Evolutionary conservation across 495 filamentous ascomycete genomes (phyloP), one percentile per base, ranked within the genome.

Genomic region (Neohortaea acidophila): DNA sequence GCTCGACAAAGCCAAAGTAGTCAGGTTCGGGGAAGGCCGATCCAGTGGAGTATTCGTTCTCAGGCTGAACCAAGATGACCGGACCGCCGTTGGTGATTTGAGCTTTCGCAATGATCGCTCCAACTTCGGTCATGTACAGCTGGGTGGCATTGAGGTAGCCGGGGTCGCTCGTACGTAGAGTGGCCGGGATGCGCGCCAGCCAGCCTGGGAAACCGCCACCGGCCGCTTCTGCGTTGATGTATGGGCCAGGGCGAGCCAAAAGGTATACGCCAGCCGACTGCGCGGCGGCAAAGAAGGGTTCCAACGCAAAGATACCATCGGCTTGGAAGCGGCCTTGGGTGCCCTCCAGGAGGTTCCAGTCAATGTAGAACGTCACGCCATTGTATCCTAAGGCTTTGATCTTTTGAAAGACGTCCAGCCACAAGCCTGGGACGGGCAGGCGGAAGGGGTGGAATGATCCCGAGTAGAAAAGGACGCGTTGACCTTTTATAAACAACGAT

Each of bases 321-420:
- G 73, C 78, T 9, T 60, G 58, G 49, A 81, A 84, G 12, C 70
- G 59, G 0, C 77, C 81, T 2, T 64, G 75, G 40, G 77, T 72
- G 21, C 79, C 80, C 56, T 87, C 81, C 1, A 82, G 51, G n/a
- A 85, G 57, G n/a, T 75, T 77, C 81, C 81, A 87, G 46, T 84
- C 66, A 12, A 73, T 58, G 49, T 84, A 83, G 56, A 85, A 80
- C 0, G 74, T 80, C 11, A 82, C 74, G n/a, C 66, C 62, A 44
- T 77, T 84, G 58, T 81, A 83, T 1, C 81, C 81, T 0, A 82
- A 52, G 19, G 79, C 77, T 55, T 74, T 83, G 57, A 83, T 68
- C 56, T 89, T 89, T 47, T 84, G 73, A 49, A 89, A 74, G 21
- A 86, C 53, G 51, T 86, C 82, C 28, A 77, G 64, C 66, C 70